Base-by-base conservation (phyloP, 75 land plant genomes). In the Pinus tabuliformis region DNA sequence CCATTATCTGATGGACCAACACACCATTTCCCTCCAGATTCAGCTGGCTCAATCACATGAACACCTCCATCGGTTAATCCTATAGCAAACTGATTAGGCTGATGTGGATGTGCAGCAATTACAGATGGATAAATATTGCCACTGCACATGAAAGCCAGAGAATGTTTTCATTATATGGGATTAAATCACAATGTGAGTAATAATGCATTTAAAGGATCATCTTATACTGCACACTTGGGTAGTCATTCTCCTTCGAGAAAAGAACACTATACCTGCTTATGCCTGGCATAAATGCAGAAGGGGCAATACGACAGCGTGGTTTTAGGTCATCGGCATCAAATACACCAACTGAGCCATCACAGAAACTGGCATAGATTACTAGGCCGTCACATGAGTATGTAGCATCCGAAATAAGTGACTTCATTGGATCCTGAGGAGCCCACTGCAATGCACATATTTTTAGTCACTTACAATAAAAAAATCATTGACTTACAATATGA, bases 371-470 rank as follows among this genome's bases (percentile, higher is more conserved):
- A 60, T 84, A 87, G 3, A 89, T 85, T 56, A 87, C 73, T 37
- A 81, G 71, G 68, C 91, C 82, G 78, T 89, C 91, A 59, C 90
- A 89, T 17, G 91, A 90, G 68, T 84, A 90, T 39, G 87, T 83
- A 18, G 90, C 91, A 77, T 77, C 85, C 36, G 91, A 85, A 70
- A 90, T 82, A 20, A 87, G 77, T 14, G 91, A 83, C 59, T 85
- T 26, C 62, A 90, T 78, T 1, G 85, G 61, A 56, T 83, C 80
- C 30, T 79, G 79, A 56, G 90, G 90, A 72, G 60, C 59, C 91
- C 91, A 90, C 91, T 90, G 81, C 61, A 78, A 42, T 15, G 6
- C 5, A 60, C 58, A 39, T 22, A 60, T 45, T 33, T 24, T 4
- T 7, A 24, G 30, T 62, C 30, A 62, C 3, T 26, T 13, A 33